Base-by-base conservation (phyloP, 2,329 filamentous ascomycete genomes). In the Botryotinia convoluta region DNA sequence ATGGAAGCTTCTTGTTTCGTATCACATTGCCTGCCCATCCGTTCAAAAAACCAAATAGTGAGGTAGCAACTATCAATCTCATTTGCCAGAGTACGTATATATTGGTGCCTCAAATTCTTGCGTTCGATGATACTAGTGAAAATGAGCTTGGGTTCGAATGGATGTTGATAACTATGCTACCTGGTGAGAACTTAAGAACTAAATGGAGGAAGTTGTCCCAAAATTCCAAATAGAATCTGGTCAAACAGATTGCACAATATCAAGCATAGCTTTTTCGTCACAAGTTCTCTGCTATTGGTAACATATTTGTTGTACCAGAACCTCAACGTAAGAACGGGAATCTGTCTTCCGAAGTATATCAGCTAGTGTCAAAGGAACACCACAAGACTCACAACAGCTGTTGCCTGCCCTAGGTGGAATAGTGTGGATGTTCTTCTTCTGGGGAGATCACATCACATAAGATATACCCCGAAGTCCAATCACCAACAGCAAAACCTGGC, bases 131-230 rank as follows among this genome's bases (percentile, higher is more conserved):
- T 42, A 79, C 74, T 12, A 74, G 63, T 26, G 61, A 80, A 2
- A 84, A 83, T 45, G 76, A 80, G 35, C 78, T 84, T 42, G 82
- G 81, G 0, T 83, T 81, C 29, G 83, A 84, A 77, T 85, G 83
- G 82, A 84, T 84, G 16, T 69, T 84, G 20, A 83, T 84, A 81
- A 77, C 80, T 9, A 73, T 75, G 10, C 74, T 83, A 26, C 42
- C 42, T 59, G 74, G 73, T 0, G 74, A 9, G 76, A 74, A 1
- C 69, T 78, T 75, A 65, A 74, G 65, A 62, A 74, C 54, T 76
- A 77, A 76, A 48, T 83, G 81, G 81, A 78, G 80, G 8, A 79
- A 73, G 26, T 80, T 85, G 75, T 68, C 79, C 0, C 77, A 80
- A 76, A 74, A 74, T 6, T 75, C 79, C 18, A 85, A 85, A 73